Evolutionary conservation across 2,329 filamentous ascomycete genomes (phyloP).

Genomic region (Talaromyces sp.): DNA sequence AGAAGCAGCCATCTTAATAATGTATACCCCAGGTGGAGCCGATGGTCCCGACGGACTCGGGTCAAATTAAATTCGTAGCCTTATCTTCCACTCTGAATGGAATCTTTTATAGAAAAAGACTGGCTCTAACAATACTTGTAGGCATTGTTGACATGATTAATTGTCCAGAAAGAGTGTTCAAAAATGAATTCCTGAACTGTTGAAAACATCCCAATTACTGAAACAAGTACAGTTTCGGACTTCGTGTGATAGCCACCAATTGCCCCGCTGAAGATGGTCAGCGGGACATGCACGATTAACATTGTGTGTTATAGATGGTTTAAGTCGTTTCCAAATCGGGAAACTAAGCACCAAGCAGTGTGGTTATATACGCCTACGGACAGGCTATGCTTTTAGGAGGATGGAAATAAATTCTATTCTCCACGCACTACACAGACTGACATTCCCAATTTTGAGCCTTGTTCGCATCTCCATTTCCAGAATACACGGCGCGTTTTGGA

Average conservation of each 20-base stretch:
- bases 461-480: constrained; percentile 4
- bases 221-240: too few species aligned
- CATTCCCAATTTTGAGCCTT: constrained; percentile 3
- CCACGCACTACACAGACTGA: neutral
- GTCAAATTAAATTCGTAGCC: neutral
- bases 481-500: constrained; percentile 8
- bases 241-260: too few species aligned
- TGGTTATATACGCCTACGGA: too few species aligned
- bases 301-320: too few species aligned
- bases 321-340: neutral
- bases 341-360: neutral
- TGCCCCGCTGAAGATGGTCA: too few species aligned
- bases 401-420: neutral
- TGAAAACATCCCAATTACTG: too few species aligned
- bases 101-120: too few species aligned
- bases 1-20: neutral
- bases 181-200: too few species aligned
- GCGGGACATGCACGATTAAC: too few species aligned
- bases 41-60: neutral
- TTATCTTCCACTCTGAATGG: neutral
- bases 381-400: neutral
- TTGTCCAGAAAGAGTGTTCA: too few species aligned
- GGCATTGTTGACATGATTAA: too few species aligned
- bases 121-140: too few species aligned
- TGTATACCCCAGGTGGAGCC: neutral